These are phyloP conservation scores for Aspergillus taichungensis DNA, from an alignment of 495 filamentous ascomycete genomes.

Conservation along the genomic window DNA sequence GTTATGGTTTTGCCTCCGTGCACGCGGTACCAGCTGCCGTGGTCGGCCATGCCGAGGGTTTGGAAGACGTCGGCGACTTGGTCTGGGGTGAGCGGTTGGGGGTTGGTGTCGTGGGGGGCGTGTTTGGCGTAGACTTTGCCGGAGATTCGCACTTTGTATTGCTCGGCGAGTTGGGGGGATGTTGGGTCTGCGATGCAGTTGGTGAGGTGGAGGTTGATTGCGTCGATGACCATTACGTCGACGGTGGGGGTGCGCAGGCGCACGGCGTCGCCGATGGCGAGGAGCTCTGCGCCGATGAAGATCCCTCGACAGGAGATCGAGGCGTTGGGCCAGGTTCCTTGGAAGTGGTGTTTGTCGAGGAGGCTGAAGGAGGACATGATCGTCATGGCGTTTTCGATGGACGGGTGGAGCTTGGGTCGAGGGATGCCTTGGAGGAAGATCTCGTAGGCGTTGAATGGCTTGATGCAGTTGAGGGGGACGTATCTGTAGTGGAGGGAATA, in stretches of 20 bases:
- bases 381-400: constrained; percentile 46
- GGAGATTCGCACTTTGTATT: constrained; percentile 30
- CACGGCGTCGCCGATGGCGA: constrained; percentile 44
- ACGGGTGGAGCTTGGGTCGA: constrained; percentile 39
- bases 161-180: constrained; percentile 31
- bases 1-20: constrained; percentile 27
- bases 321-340: constrained; percentile 46
- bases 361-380: constrained; percentile 45
- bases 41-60: constrained; percentile 31
- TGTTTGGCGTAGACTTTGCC: constrained; percentile 43
- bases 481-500: constrained; percentile 46
- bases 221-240: constrained; percentile 45
- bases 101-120: constrained; percentile 11
- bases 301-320: constrained; percentile 43
- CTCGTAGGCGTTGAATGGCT: constrained; percentile 46
- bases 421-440: constrained; percentile 32
- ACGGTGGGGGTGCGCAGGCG: constrained; percentile 29
- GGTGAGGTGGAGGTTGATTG: constrained; percentile 38
- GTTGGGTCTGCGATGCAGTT: constrained; percentile 38
- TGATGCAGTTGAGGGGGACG: constrained; percentile 43
- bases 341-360: constrained; percentile 40
- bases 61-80: constrained; percentile 29
- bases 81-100: constrained; percentile 20
- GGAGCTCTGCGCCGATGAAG: constrained; percentile 47
- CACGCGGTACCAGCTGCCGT: constrained; percentile 41